phyloP scores from a whole-genome alignment of 129 eudicot genomes.

The Escallonia rubra region DNA sequence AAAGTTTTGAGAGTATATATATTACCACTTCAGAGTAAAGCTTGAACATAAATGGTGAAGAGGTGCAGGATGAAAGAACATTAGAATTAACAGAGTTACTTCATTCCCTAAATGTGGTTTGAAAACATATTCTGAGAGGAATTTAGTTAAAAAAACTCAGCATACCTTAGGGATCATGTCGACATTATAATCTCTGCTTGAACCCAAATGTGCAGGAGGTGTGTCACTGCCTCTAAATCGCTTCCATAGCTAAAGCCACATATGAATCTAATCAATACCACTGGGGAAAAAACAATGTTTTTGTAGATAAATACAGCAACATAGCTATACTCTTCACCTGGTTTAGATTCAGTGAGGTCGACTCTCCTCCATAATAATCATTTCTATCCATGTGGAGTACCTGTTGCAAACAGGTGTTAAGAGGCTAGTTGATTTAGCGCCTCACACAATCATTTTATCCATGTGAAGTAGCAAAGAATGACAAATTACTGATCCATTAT shows the following conservation, averaged over 20 bases:
- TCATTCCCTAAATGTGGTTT: background rate
- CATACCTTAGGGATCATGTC: conserved; percentile 62
- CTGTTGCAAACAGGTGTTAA: conserved; percentile 5
- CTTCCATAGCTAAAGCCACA: conserved; percentile 40
- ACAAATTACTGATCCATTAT: background rate
- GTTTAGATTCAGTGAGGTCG: too few species aligned
- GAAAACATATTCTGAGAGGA: background rate
- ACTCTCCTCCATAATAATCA: too few species aligned
- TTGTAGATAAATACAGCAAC: background rate
- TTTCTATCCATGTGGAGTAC: too few species aligned
- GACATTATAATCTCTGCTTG: conserved; percentile 52
- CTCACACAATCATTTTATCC: background rate
- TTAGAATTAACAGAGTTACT: background rate
- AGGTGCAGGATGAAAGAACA: background rate
- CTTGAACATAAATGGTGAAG: background rate
- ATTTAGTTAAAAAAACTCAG: background rate
- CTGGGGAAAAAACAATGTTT: background rate
- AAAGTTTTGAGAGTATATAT: too few species aligned
- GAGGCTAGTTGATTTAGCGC: background rate
- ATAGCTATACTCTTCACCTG: background rate
- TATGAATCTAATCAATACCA: conserved; percentile 2
- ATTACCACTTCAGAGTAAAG: too few species aligned
- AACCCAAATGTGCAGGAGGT: conserved; percentile 35
- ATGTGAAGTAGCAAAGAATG: background rate
- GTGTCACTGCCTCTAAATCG: conserved; percentile 37